Conservation (phyloP, 1,139 yeast genomes). For the Wickerhamomyces sp. region DNA sequence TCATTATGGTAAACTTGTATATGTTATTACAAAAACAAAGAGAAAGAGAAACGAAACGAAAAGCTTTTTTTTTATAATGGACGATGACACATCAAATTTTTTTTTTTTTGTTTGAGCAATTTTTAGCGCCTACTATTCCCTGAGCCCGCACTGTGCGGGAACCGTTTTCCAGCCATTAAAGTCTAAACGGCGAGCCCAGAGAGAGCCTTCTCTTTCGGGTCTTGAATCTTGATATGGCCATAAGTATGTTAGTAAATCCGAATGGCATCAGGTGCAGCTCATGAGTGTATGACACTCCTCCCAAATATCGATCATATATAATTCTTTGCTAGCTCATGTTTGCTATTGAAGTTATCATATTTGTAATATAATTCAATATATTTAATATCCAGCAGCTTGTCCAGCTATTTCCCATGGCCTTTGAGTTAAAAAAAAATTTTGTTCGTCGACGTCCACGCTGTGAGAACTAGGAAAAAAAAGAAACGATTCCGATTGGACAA, state of each 20-base stretch:
- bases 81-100: neutral
- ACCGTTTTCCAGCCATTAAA: neutral
- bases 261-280: too few species aligned
- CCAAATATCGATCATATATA: too few species aligned
- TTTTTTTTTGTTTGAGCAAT: neutral
- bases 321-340: too few species aligned
- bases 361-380: too few species aligned
- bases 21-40: neutral
- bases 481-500: conserved; percentile 3
- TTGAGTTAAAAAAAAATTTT: neutral
- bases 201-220: too few species aligned
- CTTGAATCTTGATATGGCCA: too few species aligned
- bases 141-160: neutral
- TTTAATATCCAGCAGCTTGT: too few species aligned
- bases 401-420: neutral
- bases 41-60: neutral
- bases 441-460: too few species aligned
- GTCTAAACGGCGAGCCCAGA: too few species aligned
- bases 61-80: neutral
- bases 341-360: too few species aligned
- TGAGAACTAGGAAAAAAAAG: neutral
- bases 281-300: too few species aligned
- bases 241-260: too few species aligned
- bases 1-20: neutral
- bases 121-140: neutral